These are phyloP conservation scores for Myotisia sp. DNA, from an alignment of 2,329 filamentous ascomycete species.

Conservation along the genomic window DNA sequence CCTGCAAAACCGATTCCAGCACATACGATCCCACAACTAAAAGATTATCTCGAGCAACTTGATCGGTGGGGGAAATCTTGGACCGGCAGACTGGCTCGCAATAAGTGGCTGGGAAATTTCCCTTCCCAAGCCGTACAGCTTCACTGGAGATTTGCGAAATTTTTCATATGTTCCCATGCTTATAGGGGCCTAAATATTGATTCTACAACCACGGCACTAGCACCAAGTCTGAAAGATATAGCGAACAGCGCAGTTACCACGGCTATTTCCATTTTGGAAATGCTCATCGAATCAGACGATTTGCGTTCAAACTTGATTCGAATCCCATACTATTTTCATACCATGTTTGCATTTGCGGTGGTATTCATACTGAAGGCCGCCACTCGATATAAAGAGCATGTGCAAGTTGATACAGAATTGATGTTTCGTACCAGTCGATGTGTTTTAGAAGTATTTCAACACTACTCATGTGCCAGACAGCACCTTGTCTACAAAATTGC, in stretches of 20 bases:
- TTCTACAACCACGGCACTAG: slow-evolving; percentile 21
- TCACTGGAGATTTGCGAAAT: slow-evolving; percentile 36
- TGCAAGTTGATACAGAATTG: slow-evolving; percentile 19
- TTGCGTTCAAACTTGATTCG: slow-evolving; percentile 25
- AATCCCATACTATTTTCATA: slow-evolving; percentile 31
- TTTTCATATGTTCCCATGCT: slow-evolving; percentile 36
- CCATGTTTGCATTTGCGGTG: slow-evolving; percentile 30
- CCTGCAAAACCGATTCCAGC: slow-evolving; percentile 14
- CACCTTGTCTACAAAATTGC: slow-evolving; percentile 23
- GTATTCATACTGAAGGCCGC: slow-evolving; percentile 29
- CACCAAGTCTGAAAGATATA: slow-evolving; percentile 9
- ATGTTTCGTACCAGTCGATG: slow-evolving; percentile 17
- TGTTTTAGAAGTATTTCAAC: slow-evolving; percentile 19
- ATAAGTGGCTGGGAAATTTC: slow-evolving; percentile 32
- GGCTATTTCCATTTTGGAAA: slow-evolving; percentile 26
- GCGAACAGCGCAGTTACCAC: slow-evolving; percentile 16
- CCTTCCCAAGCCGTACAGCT: slow-evolving; percentile 33
- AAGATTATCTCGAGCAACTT: slow-evolving; percentile 18
- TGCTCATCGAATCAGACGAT: slow-evolving; percentile 25
- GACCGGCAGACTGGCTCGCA: slow-evolving; percentile 18
- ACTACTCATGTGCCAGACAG: slow-evolving; percentile 18
- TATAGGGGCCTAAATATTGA: slow-evolving; percentile 29
- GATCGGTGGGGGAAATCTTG: slow-evolving; percentile 19
- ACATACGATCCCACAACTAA: slow-evolving; percentile 10
- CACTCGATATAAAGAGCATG: slow-evolving; percentile 24